A percentile compares a stretch with the other conserved stretches of the same genome.
Evolutionary conservation across 140 eudicot species (phyloP).

Genomic region (Ambrosia hybrid): DNA sequence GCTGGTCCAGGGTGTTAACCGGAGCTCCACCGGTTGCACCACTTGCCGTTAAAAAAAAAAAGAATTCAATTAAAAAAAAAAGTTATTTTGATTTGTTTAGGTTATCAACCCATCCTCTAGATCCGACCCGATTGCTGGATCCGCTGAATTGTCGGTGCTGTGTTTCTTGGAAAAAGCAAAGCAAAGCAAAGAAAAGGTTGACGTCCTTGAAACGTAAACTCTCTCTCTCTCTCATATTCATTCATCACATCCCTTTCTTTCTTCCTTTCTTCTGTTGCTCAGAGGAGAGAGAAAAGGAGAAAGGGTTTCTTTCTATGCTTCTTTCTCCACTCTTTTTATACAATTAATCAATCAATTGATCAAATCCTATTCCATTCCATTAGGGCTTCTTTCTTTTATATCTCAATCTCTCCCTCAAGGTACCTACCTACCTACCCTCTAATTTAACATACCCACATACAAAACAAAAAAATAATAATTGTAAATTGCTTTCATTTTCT

Average conservation of each 20-base stretch:
- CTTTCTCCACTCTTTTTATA: conserved; percentile 26
- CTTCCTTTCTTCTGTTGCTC: background rate
- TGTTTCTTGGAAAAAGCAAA: background rate
- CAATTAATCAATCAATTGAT: background rate
- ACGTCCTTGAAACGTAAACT: no score
- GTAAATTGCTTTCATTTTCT: no score
- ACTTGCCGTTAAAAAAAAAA: no score
- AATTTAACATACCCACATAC: no score
- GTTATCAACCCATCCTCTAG: no score
- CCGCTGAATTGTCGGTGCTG: background rate
- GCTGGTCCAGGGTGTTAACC: no score
- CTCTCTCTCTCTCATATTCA: no score
- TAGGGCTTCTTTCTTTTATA: background rate
- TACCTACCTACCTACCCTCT: background rate
- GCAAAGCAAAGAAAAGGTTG: no score
- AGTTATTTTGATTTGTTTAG: no score
- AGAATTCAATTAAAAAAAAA: no score
- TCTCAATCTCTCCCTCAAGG: conserved; percentile 32
- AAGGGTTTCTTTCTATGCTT: conserved; percentile 15
- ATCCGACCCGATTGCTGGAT: background rate
- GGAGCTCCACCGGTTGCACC: no score
- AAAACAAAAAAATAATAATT: no score
- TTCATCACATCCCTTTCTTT: background rate
- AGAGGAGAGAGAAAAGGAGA: conserved; percentile 15
- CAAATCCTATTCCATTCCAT: background rate